Percentiles rank a stretch among this genome's conserved stretches.
These are phyloP conservation scores for Alternaria consortialis DNA, from an alignment of 2,329 filamentous ascomycete genomes.

Conservation along the genomic window DNA sequence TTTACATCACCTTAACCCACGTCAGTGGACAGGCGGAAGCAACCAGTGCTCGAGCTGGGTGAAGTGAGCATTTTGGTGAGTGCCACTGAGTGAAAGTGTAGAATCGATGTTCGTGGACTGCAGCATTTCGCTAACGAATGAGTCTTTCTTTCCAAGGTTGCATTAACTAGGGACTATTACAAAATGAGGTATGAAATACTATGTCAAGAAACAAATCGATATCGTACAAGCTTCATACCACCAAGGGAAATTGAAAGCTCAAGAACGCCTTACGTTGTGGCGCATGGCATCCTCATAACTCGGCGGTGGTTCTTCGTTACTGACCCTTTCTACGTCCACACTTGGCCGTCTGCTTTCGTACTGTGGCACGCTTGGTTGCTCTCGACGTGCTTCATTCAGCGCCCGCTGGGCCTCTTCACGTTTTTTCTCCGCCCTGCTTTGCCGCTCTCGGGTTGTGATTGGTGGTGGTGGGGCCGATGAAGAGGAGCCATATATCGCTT, in stretches of 20 bases:
- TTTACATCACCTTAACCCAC: not conserved
- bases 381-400: slow-evolving; percentile 16
- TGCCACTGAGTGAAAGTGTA: not conserved
- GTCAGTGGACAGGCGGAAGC: slow-evolving; percentile 9
- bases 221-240: not conserved
- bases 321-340: slow-evolving; percentile 20
- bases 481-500: slow-evolving; percentile 22
- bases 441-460: slow-evolving; percentile 10
- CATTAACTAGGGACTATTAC: not conserved
- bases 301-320: slow-evolving; percentile 25
- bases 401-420: slow-evolving; percentile 18
- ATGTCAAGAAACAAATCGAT: not conserved
- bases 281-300: slow-evolving; percentile 24
- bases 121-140: slow-evolving; percentile 12
- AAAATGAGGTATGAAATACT: not conserved
- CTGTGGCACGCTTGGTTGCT: slow-evolving; percentile 9
- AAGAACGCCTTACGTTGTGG: slow-evolving; percentile 6
- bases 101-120: not conserved
- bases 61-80: not conserved
- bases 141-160: not conserved
- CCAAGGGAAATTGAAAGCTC: not conserved
- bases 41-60: not conserved
- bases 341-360: slow-evolving; percentile 20
- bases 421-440: slow-evolving; percentile 17
- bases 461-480: slow-evolving; percentile 15